Evolutionary conservation across 2,329 filamentous ascomycete species (phyloP).

Genomic region (Cladosporium sp.): DNA sequence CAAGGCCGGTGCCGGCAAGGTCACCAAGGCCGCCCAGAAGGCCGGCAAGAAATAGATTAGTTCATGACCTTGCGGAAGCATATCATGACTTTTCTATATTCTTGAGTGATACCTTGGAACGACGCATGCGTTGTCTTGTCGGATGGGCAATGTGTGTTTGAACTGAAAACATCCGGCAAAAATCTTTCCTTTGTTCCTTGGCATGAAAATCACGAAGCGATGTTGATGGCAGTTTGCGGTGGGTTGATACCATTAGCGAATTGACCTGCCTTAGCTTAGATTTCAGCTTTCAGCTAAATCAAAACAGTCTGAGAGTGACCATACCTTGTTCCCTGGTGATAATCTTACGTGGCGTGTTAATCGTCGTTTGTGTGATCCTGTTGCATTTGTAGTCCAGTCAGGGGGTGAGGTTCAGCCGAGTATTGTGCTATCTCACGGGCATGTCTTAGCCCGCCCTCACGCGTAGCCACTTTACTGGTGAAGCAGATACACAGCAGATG

Average conservation of each 20-base stretch:
- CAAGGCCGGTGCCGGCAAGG: conserved; percentile 44
- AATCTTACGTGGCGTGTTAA: too few species aligned
- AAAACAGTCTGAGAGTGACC: conserved; percentile 1
- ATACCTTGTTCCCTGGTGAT: background rate
- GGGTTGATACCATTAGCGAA: conserved; percentile 17
- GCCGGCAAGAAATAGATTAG: conserved; percentile 34
- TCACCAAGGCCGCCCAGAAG: conserved; percentile 41
- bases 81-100: conserved; percentile 13
- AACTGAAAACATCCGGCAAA: conserved; percentile 16
- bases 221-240: conserved; percentile 23
- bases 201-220: conserved; percentile 28
- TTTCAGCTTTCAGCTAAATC: conserved; percentile 15
- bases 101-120: conserved; percentile 12
- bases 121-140: conserved; percentile 18
- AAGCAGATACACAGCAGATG: too few species aligned
- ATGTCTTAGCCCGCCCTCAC: too few species aligned
- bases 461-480: too few species aligned
- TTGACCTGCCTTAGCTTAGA: conserved; percentile 27
- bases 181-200: conserved; percentile 25
- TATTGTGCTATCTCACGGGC: too few species aligned
- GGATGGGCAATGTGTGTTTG: conserved; percentile 18
- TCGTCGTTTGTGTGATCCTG: too few species aligned
- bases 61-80: conserved; percentile 4
- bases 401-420: too few species aligned
- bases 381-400: too few species aligned